Base-by-base conservation (phyloP, 148 eudicot genomes). In the Agrostemma githago region DNA sequence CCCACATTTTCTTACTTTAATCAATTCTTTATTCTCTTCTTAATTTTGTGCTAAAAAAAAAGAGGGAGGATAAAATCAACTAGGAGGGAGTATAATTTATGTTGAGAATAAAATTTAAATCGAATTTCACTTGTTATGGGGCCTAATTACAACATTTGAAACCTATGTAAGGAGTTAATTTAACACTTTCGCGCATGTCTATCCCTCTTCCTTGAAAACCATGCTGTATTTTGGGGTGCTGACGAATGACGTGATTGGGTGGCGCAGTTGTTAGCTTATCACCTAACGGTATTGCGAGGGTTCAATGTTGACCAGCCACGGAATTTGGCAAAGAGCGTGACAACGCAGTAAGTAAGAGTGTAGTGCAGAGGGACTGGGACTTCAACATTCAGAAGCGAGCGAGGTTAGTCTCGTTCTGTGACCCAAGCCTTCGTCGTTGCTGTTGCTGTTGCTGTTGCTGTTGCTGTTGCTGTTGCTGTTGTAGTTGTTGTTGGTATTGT, bases 291-390 rank as follows among this genome's bases (percentile, higher is more conserved):
- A 43, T 81, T 88, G 63, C 87, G 99, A 40, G 99, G 99, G 57
- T 81, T 87, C 81, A 96, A 96, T 77, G 99, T 96, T 68, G 99
- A 96, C 79, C 97, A 96, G 83, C 99, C 97, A 56, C 85, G 99
- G 72, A 96, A 96, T 76, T 90, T 96, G 77, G 97, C 97, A 63
- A 96, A 96, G 81, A 96, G 97, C 58, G 97, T 96, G 70, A 96
- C 99, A 8, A 96, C 99, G 6, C 94, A 96, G 77, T 96, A 78
- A 74, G 4, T 62, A 56, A 57, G n/a, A 14, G 14, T 38, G 72
- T 70, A 54, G 20, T 38, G 40, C 66, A 56, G 59, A n/a, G n/a
- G n/a, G n/a, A n/a, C n/a, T n/a, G 19, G 19, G 66, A 65, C 64
- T 74, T 43, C 5, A 5, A 8, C 7, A 16, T 41, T 41, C 14